Base-by-base conservation (phyloP, 2,329 filamentous ascomycete genomes). In the Ascochyta lentis region DNA sequence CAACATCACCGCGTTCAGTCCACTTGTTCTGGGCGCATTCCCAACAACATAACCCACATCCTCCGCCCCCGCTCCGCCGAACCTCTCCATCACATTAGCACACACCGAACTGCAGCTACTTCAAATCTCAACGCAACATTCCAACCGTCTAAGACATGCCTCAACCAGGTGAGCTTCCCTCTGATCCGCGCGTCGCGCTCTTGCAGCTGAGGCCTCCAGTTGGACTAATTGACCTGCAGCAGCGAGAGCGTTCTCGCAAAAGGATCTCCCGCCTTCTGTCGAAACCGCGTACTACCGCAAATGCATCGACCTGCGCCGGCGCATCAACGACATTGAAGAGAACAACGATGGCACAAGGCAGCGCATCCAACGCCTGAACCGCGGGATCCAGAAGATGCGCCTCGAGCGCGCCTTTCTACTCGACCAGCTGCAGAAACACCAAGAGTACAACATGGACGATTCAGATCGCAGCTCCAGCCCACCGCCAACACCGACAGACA, bases 221-320 rank as follows among this genome's bases (percentile, higher is more conserved):
- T n/a, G 24, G 9, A 35, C 49, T 46, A 35, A 49, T n/a, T 19
- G 15, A 19, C 7, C 7, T 27, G 22, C 40, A 57, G 54, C 67
- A 49, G 61, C 58, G 48, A 67, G 71, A 50, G 69, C 72, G 15
- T 60, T 71, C 49, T 69, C 71, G 23, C 72, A 73, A 39, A 73
- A 73, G 64, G 73, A 76, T 33, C 84, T 88, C 53, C 92, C 94
- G 19, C 94, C 95, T 15, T 96, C 92, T 15, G 92, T 98, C 60
- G 94, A 99, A 78, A 89, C 94, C 74, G 93, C 94, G 46, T 99
- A 98, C 78, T 92, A 95, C 69, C 87, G 91, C 63, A 98, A 99
- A 86, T 98, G 94, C 77, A 92, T 97, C 73, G 90, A 96, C 68
- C 85, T 99, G 22, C 96, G 96, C 79, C 90, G 91, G 68, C 90